These are phyloP conservation scores for Quercus dentata DNA, from an alignment of 306 rosid species.

Conservation along the genomic window DNA sequence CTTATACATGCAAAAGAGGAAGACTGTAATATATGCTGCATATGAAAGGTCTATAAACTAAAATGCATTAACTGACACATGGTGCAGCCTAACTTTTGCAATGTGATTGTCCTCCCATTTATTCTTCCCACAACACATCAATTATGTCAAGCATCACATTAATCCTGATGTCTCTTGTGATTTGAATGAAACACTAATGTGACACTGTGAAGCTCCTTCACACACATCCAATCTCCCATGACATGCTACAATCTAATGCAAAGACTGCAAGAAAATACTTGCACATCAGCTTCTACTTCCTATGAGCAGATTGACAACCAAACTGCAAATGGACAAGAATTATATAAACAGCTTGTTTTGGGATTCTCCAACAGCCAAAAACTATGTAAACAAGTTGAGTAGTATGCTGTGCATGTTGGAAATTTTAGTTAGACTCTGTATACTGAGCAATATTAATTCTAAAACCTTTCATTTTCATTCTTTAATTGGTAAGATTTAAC, in stretches of 20 bases:
- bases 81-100: not conserved
- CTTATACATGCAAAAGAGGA: not conserved
- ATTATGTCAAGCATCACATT: not conserved
- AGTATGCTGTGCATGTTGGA: not conserved
- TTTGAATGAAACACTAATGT: not conserved
- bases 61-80: not conserved
- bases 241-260: not conserved
- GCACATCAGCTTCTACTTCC: not conserved
- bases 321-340: not conserved
- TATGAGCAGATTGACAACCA: not conserved
- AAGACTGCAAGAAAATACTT: not conserved
- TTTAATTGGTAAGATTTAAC: not conserved
- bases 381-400: not conserved
- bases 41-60: not conserved
- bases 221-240: not conserved
- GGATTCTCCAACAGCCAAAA: not conserved
- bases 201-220: not conserved
- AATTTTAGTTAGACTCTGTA: not conserved
- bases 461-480: not conserved
- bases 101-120: not conserved
- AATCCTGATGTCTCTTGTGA: not conserved
- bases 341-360: not conserved
- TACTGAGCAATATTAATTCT: not conserved
- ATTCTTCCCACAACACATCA: not conserved
- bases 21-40: not conserved